These are phyloP conservation scores for Phytophthora hibernalis DNA, from an alignment of 352 stramenopile species.

Conservation along the genomic window DNA sequence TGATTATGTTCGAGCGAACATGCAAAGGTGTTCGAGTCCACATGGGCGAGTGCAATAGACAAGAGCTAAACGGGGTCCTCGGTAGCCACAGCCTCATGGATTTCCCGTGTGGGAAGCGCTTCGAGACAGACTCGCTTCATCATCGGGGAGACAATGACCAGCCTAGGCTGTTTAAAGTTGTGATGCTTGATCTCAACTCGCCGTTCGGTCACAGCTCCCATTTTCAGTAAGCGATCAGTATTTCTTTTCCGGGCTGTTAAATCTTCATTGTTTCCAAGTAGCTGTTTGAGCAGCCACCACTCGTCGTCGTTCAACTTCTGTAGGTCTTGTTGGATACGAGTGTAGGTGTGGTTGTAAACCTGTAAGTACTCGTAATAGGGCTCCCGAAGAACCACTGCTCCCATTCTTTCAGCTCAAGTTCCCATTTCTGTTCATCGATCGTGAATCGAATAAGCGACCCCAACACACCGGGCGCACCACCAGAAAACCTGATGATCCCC, in stretches of 20 bases:
- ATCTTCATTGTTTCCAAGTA: slow-evolving; percentile 6
- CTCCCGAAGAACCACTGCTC: slow-evolving; percentile 1
- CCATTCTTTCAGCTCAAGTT: slow-evolving; percentile 3
- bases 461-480: not conserved
- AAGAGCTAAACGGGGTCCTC: slow-evolving; percentile 3
- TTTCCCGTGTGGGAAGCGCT: slow-evolving; percentile 2
- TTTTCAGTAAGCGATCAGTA: slow-evolving; percentile 3
- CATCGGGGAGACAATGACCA: slow-evolving; percentile 5
- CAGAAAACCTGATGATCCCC: not conserved
- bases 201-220: not conserved
- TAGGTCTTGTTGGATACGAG: not conserved
- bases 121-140: slow-evolving; percentile 7
- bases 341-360: not conserved
- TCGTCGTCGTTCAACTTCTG: not conserved
- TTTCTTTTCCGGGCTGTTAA: not conserved
- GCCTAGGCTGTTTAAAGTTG: not conserved
- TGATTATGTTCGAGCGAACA: too few species aligned
- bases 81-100: not conserved
- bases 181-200: not conserved
- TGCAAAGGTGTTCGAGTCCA: slow-evolving; percentile 6
- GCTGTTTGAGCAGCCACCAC: slow-evolving; percentile 1
- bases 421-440: not conserved
- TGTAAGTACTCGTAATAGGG: not conserved
- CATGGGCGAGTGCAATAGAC: not conserved
- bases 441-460: slow-evolving; percentile 4